Percentiles rank a stretch among this genome's conserved stretches.
Evolutionary conservation across 768 basidiomycete species (phyloP).

Genomic region (Leccinum longicurvipes): DNA sequence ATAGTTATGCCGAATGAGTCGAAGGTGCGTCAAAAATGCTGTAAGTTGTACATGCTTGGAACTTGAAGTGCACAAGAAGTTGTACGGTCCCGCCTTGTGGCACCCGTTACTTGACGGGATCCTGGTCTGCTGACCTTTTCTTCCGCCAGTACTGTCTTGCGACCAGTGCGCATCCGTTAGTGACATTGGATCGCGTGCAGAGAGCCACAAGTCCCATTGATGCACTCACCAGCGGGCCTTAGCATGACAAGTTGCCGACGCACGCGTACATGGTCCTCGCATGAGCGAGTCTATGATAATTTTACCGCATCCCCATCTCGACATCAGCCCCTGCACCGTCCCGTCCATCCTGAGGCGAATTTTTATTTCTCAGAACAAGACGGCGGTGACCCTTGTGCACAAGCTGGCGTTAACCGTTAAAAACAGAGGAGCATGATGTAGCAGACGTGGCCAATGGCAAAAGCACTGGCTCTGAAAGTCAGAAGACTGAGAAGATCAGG

Average conservation of each 20-base stretch:
- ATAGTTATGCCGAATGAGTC: neutral
- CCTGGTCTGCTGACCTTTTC: neutral
- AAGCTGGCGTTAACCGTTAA: no score
- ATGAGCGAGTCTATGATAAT: neutral
- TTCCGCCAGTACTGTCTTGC: neutral
- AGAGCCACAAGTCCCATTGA: neutral
- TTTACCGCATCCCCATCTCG: no score
- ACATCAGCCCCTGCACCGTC: neutral
- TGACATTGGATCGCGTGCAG: neutral
- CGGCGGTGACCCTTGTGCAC: no score
- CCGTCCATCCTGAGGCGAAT: neutral
- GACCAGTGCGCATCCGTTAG: no score
- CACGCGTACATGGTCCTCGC: neutral
- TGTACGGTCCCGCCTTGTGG: neutral
- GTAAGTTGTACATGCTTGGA: no score
- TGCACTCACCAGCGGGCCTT: neutral
- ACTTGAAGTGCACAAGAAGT: no score
- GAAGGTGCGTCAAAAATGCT: no score
- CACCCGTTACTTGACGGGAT: neutral
- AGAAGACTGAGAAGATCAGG: no score
- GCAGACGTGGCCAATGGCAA: no score
- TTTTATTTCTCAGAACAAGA: neutral
- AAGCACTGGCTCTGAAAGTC: no score
- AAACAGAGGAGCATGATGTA: no score
- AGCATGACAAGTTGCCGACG: neutral